Base-by-base conservation (phyloP, 1,139 yeast species). In the Meyerozyma carpophila region DNA sequence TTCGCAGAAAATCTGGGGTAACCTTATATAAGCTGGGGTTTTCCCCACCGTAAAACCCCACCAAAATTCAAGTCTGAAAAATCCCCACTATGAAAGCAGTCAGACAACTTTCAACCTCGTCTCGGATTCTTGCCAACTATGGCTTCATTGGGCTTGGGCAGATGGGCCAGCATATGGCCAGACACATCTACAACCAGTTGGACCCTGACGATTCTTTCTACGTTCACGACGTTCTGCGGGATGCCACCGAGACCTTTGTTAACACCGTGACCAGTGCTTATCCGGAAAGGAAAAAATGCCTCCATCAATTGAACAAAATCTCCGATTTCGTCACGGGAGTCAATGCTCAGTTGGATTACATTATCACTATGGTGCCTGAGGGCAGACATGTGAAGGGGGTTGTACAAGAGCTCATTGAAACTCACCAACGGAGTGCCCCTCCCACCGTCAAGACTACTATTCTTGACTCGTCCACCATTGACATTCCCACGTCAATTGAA, bases 121-220 rank as follows among this genome's bases (percentile, higher is more conserved):
- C 54, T 5, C 42, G 51, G 8, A 41, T 41, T 14, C 50, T 49
- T 29, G 58, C 66, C 47, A 66, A 59, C 46, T 72, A 69, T 52
- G 84, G 82, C 18, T 78, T 78, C 58, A 70, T 79, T 39, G 84
- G 84, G 11, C 66, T 79, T 25, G 84, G 84, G 18, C 76, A 76
- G 47, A 79, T 79, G 84, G 81, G 84, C 45, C 75, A 73, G 47
- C 77, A 76, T 50, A 79, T 79, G 84, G 82, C 82, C 18, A 63
- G 72, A 49, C 81, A 79, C 50, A 65, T 79, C 32, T 70, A 73
- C 50, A 60, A 66, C 43, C 65, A 74, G 47, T 61, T 75, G 47
- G 64, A 63, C 31, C 61, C 70, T 1, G 45, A 52, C 13, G 81
- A 77, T 49, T 58, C 59, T 39, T 62, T 78, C 45, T 66, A 68